Conservation (phyloP, 2,329 filamentous ascomycete species). For the Penicillium sclerotiorum region DNA sequence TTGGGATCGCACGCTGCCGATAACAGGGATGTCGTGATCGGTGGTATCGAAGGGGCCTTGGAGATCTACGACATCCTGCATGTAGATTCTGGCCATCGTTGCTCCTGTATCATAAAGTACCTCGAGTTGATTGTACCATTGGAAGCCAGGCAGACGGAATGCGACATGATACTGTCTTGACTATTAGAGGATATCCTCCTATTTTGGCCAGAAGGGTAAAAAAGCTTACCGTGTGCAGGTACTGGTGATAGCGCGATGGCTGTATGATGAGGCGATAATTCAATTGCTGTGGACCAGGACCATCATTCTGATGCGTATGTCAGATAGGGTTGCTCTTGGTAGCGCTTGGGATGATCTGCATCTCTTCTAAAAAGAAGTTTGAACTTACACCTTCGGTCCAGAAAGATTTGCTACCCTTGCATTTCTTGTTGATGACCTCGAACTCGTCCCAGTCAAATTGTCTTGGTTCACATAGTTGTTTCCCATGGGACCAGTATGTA, state of each 20-base stretch:
- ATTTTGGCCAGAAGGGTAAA: neutral
- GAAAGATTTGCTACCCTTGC: neutral
- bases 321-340: no score
- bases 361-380: no score
- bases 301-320: neutral
- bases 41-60: neutral
- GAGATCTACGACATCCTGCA: neutral
- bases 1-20: neutral
- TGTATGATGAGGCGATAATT: neutral
- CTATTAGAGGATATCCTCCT: neutral
- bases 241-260: neutral
- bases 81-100: neutral
- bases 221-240: neutral
- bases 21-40: neutral
- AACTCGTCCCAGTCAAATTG: neutral
- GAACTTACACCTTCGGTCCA: neutral
- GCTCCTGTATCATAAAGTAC: neutral
- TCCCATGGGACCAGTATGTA: neutral
- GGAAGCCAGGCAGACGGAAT: neutral
- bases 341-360: no score
- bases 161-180: neutral
- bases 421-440: neutral
- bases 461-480: neutral
- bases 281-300: neutral
- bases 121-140: neutral